A percentile compares a stretch with the other conserved stretches of the same genome.
phyloP scores from a whole-genome alignment of 2,329 filamentous ascomycete genomes.

The Verticillium tricorpus region DNA sequence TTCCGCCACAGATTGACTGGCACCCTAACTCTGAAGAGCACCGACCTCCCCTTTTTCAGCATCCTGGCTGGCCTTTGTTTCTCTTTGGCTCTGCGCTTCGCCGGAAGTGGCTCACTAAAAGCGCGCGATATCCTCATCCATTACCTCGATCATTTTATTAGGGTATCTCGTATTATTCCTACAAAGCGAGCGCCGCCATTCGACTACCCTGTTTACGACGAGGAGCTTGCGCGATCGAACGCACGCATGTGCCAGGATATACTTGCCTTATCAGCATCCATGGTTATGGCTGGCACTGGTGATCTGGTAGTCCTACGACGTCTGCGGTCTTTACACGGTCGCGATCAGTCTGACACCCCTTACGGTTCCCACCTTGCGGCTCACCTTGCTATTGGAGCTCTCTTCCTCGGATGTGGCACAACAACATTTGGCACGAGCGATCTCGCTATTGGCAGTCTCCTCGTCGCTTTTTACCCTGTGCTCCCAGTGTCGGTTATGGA shows the following conservation, averaged over 20 bases:
- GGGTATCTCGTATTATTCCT: constrained; percentile 59
- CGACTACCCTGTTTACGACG: constrained; percentile 61
- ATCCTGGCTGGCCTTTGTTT: constrained; percentile 88
- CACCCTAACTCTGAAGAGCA: constrained; percentile 63
- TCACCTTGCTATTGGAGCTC: constrained; percentile 83
- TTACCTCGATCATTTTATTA: constrained; percentile 83
- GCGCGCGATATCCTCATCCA: constrained; percentile 79
- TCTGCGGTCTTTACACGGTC: constrained; percentile 81
- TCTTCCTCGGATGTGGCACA: constrained; percentile 91
- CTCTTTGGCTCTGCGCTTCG: constrained; percentile 67
- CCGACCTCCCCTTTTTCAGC: constrained; percentile 88
- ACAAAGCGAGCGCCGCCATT: constrained; percentile 17
- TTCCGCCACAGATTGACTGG: constrained; percentile 54
- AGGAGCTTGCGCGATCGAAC: constrained; percentile 75
- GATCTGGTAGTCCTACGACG: constrained; percentile 82
- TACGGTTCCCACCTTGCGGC: constrained; percentile 93
- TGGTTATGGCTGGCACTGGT: constrained; percentile 94
- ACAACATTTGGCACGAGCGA: constrained; percentile 88
- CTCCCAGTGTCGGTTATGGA: constrained; percentile 88
- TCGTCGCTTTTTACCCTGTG: constrained; percentile 90
- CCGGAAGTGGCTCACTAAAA: constrained; percentile 63
- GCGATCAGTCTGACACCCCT: constrained; percentile 75
- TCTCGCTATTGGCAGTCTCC: constrained; percentile 76
- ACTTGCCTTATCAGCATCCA: constrained; percentile 73
- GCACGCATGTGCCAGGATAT: constrained; percentile 89